Conservation (phyloP, 305 asterid species). For the Ilex paraguariensis region DNA sequence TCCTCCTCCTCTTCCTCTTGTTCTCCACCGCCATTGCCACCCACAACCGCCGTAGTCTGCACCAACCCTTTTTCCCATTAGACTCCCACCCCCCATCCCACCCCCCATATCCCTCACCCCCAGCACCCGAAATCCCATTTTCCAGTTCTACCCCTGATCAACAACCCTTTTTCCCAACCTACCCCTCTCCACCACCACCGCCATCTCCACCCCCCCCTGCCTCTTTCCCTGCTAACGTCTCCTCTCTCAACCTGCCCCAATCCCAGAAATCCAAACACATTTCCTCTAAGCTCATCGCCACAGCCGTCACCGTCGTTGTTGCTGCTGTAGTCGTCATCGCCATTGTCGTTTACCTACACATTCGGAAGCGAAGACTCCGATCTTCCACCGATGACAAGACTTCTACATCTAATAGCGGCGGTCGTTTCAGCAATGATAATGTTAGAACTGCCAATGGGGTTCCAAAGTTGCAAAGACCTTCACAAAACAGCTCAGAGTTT, state of each 20-base stretch:
- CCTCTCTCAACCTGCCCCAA: slow-evolving; percentile 20
- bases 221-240: slow-evolving; percentile 30
- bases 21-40: slow-evolving; percentile 17
- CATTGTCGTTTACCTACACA: slow-evolving; percentile 7
- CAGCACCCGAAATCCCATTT: slow-evolving; percentile 11
- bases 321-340: slow-evolving; percentile 12
- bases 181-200: slow-evolving; percentile 20
- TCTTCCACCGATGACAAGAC: slow-evolving; percentile 2
- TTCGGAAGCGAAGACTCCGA: not conserved
- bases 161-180: slow-evolving; percentile 18
- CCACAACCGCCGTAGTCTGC: slow-evolving; percentile 22
- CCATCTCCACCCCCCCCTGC: slow-evolving; percentile 14
- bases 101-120: slow-evolving; percentile 13
- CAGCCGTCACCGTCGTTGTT: slow-evolving; percentile 6
- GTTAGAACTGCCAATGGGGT: not conserved
- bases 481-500: slow-evolving; percentile 23
- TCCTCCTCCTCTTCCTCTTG: slow-evolving; percentile 9
- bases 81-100: slow-evolving; percentile 7
- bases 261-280: slow-evolving; percentile 10
- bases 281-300: slow-evolving; percentile 15
- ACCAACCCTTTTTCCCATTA: slow-evolving; percentile 15
- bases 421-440: not conserved
- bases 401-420: slow-evolving; percentile 12
- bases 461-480: slow-evolving; percentile 19
- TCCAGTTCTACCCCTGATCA: slow-evolving; percentile 14